These are phyloP conservation scores for Fusarium kyushuense DNA, from an alignment of 2,329 filamentous ascomycete species.

Conservation along the genomic window DNA sequence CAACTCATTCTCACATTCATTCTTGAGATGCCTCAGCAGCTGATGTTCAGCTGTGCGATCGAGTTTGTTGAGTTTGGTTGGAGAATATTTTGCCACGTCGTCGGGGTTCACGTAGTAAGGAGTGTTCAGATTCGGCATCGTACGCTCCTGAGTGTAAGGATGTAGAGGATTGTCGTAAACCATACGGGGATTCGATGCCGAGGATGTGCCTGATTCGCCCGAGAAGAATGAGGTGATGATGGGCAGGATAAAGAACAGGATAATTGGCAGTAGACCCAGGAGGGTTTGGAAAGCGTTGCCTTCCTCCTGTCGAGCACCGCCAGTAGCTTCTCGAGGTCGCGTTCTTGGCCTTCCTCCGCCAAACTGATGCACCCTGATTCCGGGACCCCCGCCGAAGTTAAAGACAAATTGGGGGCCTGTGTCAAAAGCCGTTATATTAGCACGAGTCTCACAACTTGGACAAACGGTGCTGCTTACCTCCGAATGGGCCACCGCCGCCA, in stretches of 20 bases:
- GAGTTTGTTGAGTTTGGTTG: constrained; percentile 77
- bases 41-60: constrained; percentile 82
- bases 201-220: constrained; percentile 54
- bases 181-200: constrained; percentile 70
- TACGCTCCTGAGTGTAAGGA: constrained; percentile 80
- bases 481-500: constrained; percentile 66
- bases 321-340: constrained; percentile 75
- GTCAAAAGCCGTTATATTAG: constrained; percentile 69
- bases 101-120: constrained; percentile 87
- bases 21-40: constrained; percentile 74
- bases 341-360: constrained; percentile 82
- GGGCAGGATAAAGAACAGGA: constrained; percentile 89
- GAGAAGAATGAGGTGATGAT: constrained; percentile 85
- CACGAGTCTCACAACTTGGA: not conserved
- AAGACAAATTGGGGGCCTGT: constrained; percentile 91
- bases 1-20: constrained; percentile 81
- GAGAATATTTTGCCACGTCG: constrained; percentile 78
- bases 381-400: constrained; percentile 91
- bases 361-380: constrained; percentile 95
- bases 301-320: constrained; percentile 56
- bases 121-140: constrained; percentile 76
- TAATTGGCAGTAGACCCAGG: constrained; percentile 83
- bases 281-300: constrained; percentile 69
- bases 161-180: constrained; percentile 78
- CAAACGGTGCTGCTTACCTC: constrained; percentile 50